Percentiles rank a stretch among this genome's conserved stretches.
These are phyloP conservation scores for Plantago elongata DNA, from an alignment of 257 asterid species.

Conservation along the genomic window DNA sequence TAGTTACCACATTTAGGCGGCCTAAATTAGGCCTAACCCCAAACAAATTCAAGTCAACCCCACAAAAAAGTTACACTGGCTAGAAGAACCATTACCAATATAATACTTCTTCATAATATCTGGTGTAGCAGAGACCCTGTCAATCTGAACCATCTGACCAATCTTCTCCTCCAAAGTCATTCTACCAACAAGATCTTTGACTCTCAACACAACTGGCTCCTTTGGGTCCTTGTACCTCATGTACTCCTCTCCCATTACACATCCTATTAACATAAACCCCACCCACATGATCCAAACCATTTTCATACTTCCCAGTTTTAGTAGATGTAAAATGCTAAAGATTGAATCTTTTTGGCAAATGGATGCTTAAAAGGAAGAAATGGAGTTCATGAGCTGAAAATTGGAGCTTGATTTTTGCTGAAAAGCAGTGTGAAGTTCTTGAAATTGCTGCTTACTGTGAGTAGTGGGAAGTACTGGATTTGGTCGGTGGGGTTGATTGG, in stretches of 20 bases:
- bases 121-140: slow-evolving; percentile 57
- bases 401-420: no score
- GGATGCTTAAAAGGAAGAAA: not conserved
- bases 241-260: slow-evolving; percentile 37
- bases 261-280: slow-evolving; percentile 33
- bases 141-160: slow-evolving; percentile 96
- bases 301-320: slow-evolving; percentile 23
- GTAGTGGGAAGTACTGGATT: not conserved
- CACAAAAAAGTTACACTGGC: not conserved
- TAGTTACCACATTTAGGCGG: not conserved
- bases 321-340: slow-evolving; percentile 7
- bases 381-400: not conserved
- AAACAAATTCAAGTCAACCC: not conserved
- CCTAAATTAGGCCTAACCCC: not conserved
- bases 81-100: slow-evolving; percentile 45
- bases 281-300: slow-evolving; percentile 34
- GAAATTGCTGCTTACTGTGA: not conserved
- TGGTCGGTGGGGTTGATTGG: slow-evolving; percentile 1
- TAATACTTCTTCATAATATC: slow-evolving; percentile 50
- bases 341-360: not conserved
- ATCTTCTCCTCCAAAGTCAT: slow-evolving; percentile 77
- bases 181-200: slow-evolving; percentile 58
- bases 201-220: slow-evolving; percentile 49
- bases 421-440: no score
- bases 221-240: slow-evolving; percentile 64